phyloP scores from a whole-genome alignment of 2,329 filamentous ascomycete species.

The Fusarium sacchari region DNA sequence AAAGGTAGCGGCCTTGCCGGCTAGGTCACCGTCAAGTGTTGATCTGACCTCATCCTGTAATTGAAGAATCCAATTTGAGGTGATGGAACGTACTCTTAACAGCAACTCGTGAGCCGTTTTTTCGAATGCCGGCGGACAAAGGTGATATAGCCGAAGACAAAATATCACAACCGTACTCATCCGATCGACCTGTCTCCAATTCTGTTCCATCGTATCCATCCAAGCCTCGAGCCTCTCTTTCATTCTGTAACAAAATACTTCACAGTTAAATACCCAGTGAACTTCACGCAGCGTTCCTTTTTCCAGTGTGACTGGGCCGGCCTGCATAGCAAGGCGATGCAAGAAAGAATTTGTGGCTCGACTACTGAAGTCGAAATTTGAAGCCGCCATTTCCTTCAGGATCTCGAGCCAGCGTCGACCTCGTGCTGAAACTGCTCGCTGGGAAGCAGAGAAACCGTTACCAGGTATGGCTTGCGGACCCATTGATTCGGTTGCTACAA shows the following conservation, averaged over 20 bases:
- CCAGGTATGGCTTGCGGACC: conserved; percentile 59
- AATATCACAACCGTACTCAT: conserved; percentile 69
- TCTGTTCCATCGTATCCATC: conserved; percentile 58
- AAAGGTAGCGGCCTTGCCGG: conserved; percentile 50
- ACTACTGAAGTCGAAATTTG: conserved; percentile 68
- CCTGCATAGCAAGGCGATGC: conserved; percentile 62
- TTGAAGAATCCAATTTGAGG: conserved; percentile 59
- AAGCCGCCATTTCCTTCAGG: conserved; percentile 60
- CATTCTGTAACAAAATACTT: conserved; percentile 59
- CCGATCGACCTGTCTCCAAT: conserved; percentile 67
- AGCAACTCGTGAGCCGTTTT: conserved; percentile 50
- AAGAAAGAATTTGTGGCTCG: conserved; percentile 61
- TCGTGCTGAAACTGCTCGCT: conserved; percentile 58
- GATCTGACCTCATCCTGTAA: conserved; percentile 58
- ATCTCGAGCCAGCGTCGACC: conserved; percentile 61
- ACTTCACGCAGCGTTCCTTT: conserved; percentile 53
- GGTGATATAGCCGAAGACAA: conserved; percentile 51
- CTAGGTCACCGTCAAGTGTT: conserved; percentile 49
- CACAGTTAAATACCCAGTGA: conserved; percentile 62
- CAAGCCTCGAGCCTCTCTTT: conserved; percentile 56
- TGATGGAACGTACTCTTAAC: conserved; percentile 52
- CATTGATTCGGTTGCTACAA: conserved; percentile 59
- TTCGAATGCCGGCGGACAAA: conserved; percentile 3
- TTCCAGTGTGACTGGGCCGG: conserved; percentile 56
- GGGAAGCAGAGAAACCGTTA: conserved; percentile 65